Evolutionary conservation across 2,329 filamentous ascomycete genomes (phyloP), one percentile per base, ranked within the genome.

Genomic region (Chalara sp.): DNA sequence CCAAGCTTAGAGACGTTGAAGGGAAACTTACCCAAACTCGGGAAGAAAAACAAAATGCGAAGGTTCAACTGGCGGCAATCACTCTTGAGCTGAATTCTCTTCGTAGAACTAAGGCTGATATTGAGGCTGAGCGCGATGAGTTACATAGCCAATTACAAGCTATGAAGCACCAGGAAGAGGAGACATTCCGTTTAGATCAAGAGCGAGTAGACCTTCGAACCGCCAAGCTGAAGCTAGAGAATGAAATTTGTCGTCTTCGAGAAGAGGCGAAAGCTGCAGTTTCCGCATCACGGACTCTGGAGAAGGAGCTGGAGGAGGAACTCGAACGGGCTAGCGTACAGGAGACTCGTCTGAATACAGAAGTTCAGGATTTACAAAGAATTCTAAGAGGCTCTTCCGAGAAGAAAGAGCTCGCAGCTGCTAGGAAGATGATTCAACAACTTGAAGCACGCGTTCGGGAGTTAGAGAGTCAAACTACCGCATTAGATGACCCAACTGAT

Each of bases 201-300:
- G 86, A 89, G 61, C 82, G 84, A 56, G 69, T 85, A 44, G 83
- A 88, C 49, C 71, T 89, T 29, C 80, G 83, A 13, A 81, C 82
- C 31, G 70, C 79, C n/a, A 86, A 84, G 63, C 70, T 82, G 55
- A 84, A 82, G 60, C 74, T 87, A 13, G 85, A 89, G 56, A 76
- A 72, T 53, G 85, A 89, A 60, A 71, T 86, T 12, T 79, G 81
- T 41, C 75, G 82, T 10, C 69, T 87, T 12, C 79, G 74, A 47
- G 81, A 86, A 6, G 84, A 89, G 62, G 84, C 82, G 59, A 74
- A 72, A 50, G 64, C 72, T 1, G 68, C 87, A 37, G 53, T 71
- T 10, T 76, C 81, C 51, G 76, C 83, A 53, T 80, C 79, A 32
- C 70, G 78, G 40, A 69, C 74, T 1, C 67, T 86, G 4, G 84